Evolutionary conservation across 2,329 filamentous ascomycete species (phyloP).

Genomic region (Cladophialophora immunda): DNA sequence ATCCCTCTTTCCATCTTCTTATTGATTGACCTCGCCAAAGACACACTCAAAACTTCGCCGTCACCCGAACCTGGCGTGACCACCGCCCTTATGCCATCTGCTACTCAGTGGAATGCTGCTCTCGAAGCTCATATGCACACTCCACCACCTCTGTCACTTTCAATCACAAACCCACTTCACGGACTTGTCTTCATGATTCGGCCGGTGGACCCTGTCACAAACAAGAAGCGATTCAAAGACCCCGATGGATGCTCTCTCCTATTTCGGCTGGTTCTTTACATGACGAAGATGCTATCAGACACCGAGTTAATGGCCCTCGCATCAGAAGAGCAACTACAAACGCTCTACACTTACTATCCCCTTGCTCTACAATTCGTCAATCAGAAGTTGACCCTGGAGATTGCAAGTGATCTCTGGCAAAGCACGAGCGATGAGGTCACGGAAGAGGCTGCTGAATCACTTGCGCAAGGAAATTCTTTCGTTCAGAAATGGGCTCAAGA

Average conservation of each 20-base stretch:
- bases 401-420: conserved; percentile 63
- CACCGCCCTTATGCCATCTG: conserved; percentile 62
- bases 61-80: background rate
- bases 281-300: conserved; percentile 64
- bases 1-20: conserved; percentile 35
- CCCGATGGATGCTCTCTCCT: conserved; percentile 74
- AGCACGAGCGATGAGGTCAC: conserved; percentile 58
- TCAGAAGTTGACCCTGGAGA: conserved; percentile 67
- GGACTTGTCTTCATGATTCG: conserved; percentile 73
- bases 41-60: conserved; percentile 52
- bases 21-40: conserved; percentile 62
- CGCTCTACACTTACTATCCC: conserved; percentile 61
- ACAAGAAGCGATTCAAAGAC: conserved; percentile 59
- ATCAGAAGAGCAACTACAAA: conserved; percentile 44
- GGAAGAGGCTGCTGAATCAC: conserved; percentile 61
- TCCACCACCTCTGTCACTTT: conserved; percentile 69
- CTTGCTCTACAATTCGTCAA: conserved; percentile 66
- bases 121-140: conserved; percentile 60
- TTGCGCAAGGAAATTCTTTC: conserved; percentile 60
- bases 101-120: conserved; percentile 70
- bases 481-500: conserved; percentile 55
- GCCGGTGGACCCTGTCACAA: conserved; percentile 41
- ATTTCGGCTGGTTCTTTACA: conserved; percentile 78
- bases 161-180: conserved; percentile 76
- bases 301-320: conserved; percentile 47